Percentiles rank a stretch among this genome's conserved stretches.
These are phyloP conservation scores for Podospora appendiculata DNA, from an alignment of 495 filamentous ascomycete genomes.

Conservation along the genomic window DNA sequence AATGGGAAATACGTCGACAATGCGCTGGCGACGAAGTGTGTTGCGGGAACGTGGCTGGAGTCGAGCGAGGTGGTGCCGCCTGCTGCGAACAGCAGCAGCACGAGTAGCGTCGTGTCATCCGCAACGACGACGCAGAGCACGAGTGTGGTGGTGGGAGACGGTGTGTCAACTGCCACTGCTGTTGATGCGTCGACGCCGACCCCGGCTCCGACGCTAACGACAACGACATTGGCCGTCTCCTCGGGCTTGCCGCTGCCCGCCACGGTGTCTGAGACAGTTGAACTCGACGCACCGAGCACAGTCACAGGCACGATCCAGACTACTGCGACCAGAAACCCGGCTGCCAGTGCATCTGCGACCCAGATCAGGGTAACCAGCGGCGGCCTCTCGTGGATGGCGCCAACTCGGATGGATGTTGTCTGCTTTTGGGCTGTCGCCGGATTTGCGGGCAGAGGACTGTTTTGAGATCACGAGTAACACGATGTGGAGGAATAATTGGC, in stretches of 20 bases:
- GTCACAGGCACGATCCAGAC: neutral
- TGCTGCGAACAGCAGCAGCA: neutral
- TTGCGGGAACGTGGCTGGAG: slow-evolving; percentile 23
- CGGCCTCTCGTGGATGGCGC: neutral
- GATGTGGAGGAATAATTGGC: too few species aligned
- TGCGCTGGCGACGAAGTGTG: slow-evolving; percentile 30
- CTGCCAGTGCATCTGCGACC: neutral
- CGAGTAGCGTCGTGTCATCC: neutral
- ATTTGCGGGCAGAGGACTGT: too few species aligned
- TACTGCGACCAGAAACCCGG: neutral
- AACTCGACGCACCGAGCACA: neutral
- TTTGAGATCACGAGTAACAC: too few species aligned
- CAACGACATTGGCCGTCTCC: too few species aligned
- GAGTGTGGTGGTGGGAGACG: too few species aligned
- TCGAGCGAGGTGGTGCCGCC: neutral
- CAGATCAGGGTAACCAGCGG: neutral
- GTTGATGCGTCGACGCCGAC: too few species aligned
- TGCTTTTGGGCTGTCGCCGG: too few species aligned
- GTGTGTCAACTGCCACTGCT: too few species aligned
- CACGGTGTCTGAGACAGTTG: too few species aligned
- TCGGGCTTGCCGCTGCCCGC: too few species aligned
- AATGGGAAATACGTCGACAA: slow-evolving; percentile 32
- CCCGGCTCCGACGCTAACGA: too few species aligned
- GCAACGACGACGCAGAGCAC: neutral
- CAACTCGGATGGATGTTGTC: too few species aligned